Conservation (phyloP, 1,284 basidiomycete genomes). For the Golubevia sp. region DNA sequence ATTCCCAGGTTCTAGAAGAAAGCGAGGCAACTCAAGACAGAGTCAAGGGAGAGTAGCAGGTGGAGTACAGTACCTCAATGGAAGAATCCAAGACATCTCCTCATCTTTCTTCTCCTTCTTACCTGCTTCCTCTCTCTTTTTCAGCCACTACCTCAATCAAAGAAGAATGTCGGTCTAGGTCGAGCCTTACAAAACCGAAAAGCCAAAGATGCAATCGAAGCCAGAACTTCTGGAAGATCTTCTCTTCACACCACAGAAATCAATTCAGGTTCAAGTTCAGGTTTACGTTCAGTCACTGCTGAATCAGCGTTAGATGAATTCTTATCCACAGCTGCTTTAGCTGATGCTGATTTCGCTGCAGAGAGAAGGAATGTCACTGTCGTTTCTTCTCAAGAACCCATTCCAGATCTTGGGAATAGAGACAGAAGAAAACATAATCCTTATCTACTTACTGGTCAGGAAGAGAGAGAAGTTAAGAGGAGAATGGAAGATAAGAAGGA, state of each 20-base stretch:
- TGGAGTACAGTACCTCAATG: neutral
- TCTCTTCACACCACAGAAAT: constrained; percentile 58
- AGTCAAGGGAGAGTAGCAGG: neutral
- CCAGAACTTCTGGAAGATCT: constrained; percentile 10
- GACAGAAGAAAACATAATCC: constrained; percentile 42
- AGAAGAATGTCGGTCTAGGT: constrained; percentile 57
- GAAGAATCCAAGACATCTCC: too few species aligned
- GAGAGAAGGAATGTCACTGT: constrained; percentile 44
- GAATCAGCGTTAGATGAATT: neutral
- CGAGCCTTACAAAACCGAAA: constrained; percentile 52
- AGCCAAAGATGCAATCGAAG: constrained; percentile 42
- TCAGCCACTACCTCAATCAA: constrained; percentile 50
- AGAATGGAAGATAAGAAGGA: constrained; percentile 51
- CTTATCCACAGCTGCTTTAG: neutral
- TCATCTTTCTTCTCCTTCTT: too few species aligned
- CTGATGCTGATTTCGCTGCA: constrained; percentile 6
- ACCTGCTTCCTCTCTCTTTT: neutral
- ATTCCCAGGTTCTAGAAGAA: too few species aligned
- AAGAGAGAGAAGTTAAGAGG: constrained; percentile 47
- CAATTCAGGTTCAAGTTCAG: constrained; percentile 57
- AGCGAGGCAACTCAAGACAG: too few species aligned
- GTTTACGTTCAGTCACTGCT: neutral
- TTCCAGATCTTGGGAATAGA: constrained; percentile 1
- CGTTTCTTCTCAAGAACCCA: constrained; percentile 36
- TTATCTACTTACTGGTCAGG: constrained; percentile 51